A percentile compares a stretch with the other conserved stretches of the same genome.
phyloP scores from a whole-genome alignment of 2,329 filamentous ascomycete genomes.

The Cephalotrichum gorgonifer region DNA sequence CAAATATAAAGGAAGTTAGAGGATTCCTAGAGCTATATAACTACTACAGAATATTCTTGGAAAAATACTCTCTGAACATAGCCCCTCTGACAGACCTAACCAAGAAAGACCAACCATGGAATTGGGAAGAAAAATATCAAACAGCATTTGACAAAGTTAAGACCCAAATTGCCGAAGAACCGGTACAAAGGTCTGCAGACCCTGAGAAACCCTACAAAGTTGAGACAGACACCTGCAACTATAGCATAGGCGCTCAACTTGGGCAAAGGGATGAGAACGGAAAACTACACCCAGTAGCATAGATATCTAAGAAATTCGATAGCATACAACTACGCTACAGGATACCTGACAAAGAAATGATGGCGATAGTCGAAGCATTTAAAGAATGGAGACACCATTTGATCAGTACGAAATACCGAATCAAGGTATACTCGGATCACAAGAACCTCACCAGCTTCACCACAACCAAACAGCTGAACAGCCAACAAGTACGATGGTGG shows the following conservation, averaged over 20 bases:
- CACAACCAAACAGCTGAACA: conserved; percentile 4
- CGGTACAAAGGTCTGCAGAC: neutral
- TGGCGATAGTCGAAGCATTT: conserved; percentile 8
- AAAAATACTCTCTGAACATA: neutral
- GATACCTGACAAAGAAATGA: conserved; percentile 12
- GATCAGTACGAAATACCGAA: too few relatives aligned
- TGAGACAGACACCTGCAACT: neutral
- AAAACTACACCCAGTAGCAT: neutral
- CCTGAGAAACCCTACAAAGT: neutral
- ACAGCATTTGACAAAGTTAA: neutral
- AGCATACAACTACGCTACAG: conserved; percentile 10
- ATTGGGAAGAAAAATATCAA: neutral
- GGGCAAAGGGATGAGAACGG: neutral
- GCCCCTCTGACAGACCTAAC: neutral
- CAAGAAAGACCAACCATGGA: neutral
- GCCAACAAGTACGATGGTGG: conserved; percentile 8
- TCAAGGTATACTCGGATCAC: neutral
- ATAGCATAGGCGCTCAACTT: neutral
- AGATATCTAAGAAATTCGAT: conserved; percentile 5
- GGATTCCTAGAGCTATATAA: conserved; percentile 7
- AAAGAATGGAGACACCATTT: conserved; percentile 6
- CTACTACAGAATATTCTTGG: conserved; percentile 4
- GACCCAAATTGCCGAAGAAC: too few relatives aligned
- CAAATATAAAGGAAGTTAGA: conserved; percentile 13
- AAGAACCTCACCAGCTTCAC: conserved; percentile 1